phyloP scores from a whole-genome alignment of 495 filamentous ascomycete genomes.

The Tuber calosporum region DNA sequence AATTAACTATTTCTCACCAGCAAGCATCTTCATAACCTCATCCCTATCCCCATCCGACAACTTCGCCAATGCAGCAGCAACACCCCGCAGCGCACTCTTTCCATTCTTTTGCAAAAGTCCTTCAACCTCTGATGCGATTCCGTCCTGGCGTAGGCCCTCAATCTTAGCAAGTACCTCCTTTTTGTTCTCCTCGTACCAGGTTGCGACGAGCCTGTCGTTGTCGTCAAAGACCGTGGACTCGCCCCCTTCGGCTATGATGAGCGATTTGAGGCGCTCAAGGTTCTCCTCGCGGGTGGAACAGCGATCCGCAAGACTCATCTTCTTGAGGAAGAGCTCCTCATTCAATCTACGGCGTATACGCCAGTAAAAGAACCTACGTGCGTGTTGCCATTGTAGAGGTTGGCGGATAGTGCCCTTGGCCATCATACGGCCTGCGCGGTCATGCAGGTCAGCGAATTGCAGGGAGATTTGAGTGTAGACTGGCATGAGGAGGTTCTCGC shows the following conservation, averaged over 20 bases:
- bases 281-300: slow-evolving; percentile 45
- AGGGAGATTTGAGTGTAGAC: slow-evolving; percentile 88
- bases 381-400: slow-evolving; percentile 74
- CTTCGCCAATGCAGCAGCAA: slow-evolving; percentile 75
- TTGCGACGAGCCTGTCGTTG: slow-evolving; percentile 75
- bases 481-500: slow-evolving; percentile 81
- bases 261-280: slow-evolving; percentile 38
- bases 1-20: slow-evolving; percentile 26
- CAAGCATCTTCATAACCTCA: slow-evolving; percentile 68
- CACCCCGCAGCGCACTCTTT: slow-evolving; percentile 75
- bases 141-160: slow-evolving; percentile 68
- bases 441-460: slow-evolving; percentile 95
- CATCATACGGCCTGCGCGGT: slow-evolving; percentile 94
- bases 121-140: slow-evolving; percentile 70
- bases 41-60: slow-evolving; percentile 84
- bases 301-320: slow-evolving; percentile 57
- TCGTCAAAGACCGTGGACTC: slow-evolving; percentile 52
- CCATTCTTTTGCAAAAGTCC: slow-evolving; percentile 64
- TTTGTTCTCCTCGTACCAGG: slow-evolving; percentile 95
- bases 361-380: slow-evolving; percentile 99
- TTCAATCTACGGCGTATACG: slow-evolving; percentile 92
- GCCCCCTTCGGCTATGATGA: slow-evolving; percentile 35
- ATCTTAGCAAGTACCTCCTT: slow-evolving; percentile 71
- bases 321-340: slow-evolving; percentile 90
- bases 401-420: slow-evolving; percentile 90